Percentiles rank a stretch among this genome's conserved stretches.
Evolutionary conservation across 2,329 filamentous ascomycete genomes (phyloP).

Genomic region (Phialophora expanda): DNA sequence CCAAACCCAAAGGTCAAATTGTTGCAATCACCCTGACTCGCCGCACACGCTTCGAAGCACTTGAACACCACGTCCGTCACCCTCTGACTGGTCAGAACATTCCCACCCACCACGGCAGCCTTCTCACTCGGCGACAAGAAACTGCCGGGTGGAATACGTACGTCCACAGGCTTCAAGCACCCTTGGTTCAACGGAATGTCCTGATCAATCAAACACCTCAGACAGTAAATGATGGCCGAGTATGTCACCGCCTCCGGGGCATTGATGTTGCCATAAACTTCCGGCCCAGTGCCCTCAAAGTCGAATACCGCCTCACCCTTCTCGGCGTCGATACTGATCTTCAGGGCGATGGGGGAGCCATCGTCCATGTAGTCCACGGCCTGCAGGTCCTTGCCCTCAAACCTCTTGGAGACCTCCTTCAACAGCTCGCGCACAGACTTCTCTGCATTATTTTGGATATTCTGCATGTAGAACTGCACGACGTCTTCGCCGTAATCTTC

Average conservation of each 20-base stretch:
- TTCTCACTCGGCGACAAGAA: conserved; percentile 77
- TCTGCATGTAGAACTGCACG: conserved; percentile 82
- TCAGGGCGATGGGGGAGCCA: conserved; percentile 75
- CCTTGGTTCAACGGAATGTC: conserved; percentile 89
- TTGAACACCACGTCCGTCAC: conserved; percentile 83
- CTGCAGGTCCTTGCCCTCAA: conserved; percentile 71
- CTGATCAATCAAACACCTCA: conserved; percentile 77
- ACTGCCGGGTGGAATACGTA: conserved; percentile 72
- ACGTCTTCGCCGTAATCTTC: conserved; percentile 77
- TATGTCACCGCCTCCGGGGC: conserved; percentile 82
- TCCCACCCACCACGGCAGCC: conserved; percentile 82
- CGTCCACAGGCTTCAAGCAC: conserved; percentile 76
- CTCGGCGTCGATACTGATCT: conserved; percentile 73
- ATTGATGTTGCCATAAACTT: conserved; percentile 81
- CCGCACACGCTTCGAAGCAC: conserved; percentile 79
- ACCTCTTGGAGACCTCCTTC: conserved; percentile 71
- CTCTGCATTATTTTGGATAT: conserved; percentile 81
- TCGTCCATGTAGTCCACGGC: conserved; percentile 88
- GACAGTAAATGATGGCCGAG: conserved; percentile 83
- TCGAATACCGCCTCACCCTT: conserved; percentile 80
- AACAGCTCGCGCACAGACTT: conserved; percentile 74
- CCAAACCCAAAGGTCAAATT: conserved; percentile 85
- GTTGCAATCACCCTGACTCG: conserved; percentile 80
- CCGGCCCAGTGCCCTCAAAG: conserved; percentile 76
- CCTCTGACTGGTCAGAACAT: conserved; percentile 78